These are phyloP conservation scores for Phylloboletellus chloephorus DNA, from an alignment of 1,284 basidiomycete species.

Conservation along the genomic window DNA sequence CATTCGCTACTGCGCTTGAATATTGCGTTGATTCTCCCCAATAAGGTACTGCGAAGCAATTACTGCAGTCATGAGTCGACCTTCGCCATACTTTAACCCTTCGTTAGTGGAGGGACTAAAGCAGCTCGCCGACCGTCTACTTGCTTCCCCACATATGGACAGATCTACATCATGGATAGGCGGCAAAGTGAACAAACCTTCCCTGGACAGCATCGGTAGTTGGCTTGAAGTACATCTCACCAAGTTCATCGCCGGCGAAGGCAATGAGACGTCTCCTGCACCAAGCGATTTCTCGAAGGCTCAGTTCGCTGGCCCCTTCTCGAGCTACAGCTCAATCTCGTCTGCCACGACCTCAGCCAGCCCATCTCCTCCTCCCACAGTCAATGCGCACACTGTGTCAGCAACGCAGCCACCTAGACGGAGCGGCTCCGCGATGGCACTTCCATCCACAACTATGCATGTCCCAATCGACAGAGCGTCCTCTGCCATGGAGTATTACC, in stretches of 20 bases:
- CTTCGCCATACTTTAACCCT: slow-evolving; percentile 65
- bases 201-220: slow-evolving; percentile 86
- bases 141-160: slow-evolving; percentile 68
- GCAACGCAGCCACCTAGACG: slow-evolving; percentile 43
- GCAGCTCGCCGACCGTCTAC: slow-evolving; percentile 76
- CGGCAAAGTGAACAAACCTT: slow-evolving; percentile 79
- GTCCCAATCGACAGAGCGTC: slow-evolving; percentile 61
- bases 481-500: slow-evolving; percentile 69
- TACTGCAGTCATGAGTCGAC: slow-evolving; percentile 57
- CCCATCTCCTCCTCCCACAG: slow-evolving; percentile 65
- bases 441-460: slow-evolving; percentile 41
- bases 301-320: slow-evolving; percentile 75
- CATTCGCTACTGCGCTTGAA: neutral
- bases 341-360: slow-evolving; percentile 67
- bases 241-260: slow-evolving; percentile 93
- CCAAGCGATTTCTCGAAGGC: slow-evolving; percentile 39
- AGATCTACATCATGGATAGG: slow-evolving; percentile 78
- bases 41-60: slow-evolving; percentile 92
- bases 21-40: slow-evolving; percentile 11
- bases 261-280: slow-evolving; percentile 43
- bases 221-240: slow-evolving; percentile 95
- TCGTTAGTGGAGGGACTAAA: slow-evolving; percentile 74
- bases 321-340: slow-evolving; percentile 92
- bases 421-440: slow-evolving; percentile 62
- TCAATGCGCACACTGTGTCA: slow-evolving; percentile 40